A percentile compares a stretch with the other conserved stretches of the same genome.
Conservation (phyloP, 192 early-diverging fungal genomes). For the Mortierella claussenii region DNA sequence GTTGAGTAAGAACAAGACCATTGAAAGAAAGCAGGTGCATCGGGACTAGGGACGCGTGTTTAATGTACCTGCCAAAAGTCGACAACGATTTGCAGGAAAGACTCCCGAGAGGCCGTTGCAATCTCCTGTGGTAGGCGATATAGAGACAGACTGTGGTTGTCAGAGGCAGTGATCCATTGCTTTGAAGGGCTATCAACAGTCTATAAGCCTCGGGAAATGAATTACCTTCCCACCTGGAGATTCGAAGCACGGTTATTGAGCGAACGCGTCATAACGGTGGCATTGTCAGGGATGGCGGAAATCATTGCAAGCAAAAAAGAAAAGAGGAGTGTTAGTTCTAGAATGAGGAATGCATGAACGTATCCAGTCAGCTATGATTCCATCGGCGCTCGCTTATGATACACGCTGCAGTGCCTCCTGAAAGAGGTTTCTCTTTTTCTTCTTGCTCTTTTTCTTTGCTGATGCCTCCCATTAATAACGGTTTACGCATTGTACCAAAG, state of each 20-base stretch:
- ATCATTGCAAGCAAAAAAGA: not conserved
- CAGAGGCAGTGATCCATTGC: not conserved
- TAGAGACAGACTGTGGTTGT: not conserved
- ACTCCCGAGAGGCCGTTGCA: constrained; percentile 46
- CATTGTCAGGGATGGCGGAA: not conserved
- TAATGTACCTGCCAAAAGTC: constrained; percentile 36
- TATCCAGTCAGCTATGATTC: not conserved
- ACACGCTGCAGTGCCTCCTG: not conserved
- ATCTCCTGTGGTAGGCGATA: constrained; percentile 13
- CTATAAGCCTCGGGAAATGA: too few species aligned
- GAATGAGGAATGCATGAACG: not conserved
- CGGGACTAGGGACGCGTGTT: too few species aligned
- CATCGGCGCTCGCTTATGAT: not conserved
- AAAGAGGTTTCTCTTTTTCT: too few species aligned
- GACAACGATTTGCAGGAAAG: constrained; percentile 47
- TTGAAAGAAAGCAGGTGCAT: too few species aligned
- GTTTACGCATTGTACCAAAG: too few species aligned
- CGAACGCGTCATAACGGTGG: not conserved
- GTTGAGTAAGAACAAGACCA: too few species aligned
- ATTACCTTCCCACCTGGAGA: constrained; percentile 51
- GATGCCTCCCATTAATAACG: too few species aligned
- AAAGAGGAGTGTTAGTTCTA: not conserved
- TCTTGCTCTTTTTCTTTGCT: too few species aligned
- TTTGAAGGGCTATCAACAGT: too few species aligned
- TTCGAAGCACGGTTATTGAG: too few species aligned